Base-by-base conservation (phyloP, 352 stramenopile genomes). In the Phytophthora fragariae region DNA sequence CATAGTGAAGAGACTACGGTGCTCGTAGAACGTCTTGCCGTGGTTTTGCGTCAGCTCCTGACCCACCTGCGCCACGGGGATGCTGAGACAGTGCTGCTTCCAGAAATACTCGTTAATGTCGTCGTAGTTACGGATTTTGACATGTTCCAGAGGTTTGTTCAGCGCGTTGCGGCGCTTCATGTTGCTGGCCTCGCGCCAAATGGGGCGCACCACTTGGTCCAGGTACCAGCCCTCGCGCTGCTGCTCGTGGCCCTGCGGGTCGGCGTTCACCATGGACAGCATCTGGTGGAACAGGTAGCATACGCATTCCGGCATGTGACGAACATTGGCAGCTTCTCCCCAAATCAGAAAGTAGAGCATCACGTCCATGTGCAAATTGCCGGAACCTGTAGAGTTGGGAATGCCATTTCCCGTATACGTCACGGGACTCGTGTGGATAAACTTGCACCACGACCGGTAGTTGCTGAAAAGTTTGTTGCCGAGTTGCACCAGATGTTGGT, bases 261-360 rank as follows among this genome's bases (percentile, higher is more conserved):
- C 86, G 4, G 72, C 62, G 57, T 92, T 90, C 19, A 90, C 64
- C 57, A 82, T 64, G 3, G 58, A 72, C 52, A 92, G 69, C 80
- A 92, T 86, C 59, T 92, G 83, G 70, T 99, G 97, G 76, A 98
- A 99, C n/a, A 99, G 75, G 75, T 98, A 99, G 86, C 97, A 99
- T 39, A 99, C 58, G 79, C 96, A 99, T 72, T 99, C 97, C 1
- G 97, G 95, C 91, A 99, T 98, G 79, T 99, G 97, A 21, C 97
- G 86, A 27, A 99, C 77, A 75, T 99, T 99, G n/a, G 84, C 95
- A 0, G 89, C 90, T 85, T 99, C 97, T 10, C 97, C 97, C 97
- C 97, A 99, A 57, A 99, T 92, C 50, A 98, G 96, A 56, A 99
- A 98, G 68, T 97, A 99, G 5, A 99, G 76, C 62, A 99, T 96